A percentile compares a stretch with the other conserved stretches of the same genome.
These are phyloP conservation scores for Kurtzmaniella fragi DNA, from an alignment of 805 yeast genomes.

Conservation along the genomic window DNA sequence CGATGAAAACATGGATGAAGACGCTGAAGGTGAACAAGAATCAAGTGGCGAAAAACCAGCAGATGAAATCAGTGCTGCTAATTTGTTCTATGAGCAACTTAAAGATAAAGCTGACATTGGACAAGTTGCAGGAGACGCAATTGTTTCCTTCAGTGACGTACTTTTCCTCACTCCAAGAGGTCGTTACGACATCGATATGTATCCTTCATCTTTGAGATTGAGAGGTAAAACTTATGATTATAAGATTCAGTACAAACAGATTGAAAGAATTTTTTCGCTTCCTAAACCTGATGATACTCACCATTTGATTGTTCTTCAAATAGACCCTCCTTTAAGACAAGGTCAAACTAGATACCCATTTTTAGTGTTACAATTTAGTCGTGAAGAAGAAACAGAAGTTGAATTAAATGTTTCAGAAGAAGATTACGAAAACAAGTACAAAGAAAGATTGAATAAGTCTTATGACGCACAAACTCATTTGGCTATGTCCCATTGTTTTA, in stretches of 20 bases:
- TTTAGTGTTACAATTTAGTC: conserved; percentile 80
- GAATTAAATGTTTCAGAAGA: conserved; percentile 82
- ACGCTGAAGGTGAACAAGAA: conserved; percentile 15
- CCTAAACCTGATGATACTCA: conserved; percentile 95
- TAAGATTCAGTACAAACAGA: conserved; percentile 84
- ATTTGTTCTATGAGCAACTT: conserved; percentile 81
- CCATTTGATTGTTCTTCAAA: conserved; percentile 80
- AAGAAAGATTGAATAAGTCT: conserved; percentile 64
- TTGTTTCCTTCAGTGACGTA: conserved; percentile 87
- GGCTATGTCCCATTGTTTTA: conserved; percentile 82
- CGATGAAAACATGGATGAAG: conserved; percentile 19
- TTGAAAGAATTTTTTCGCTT: conserved; percentile 83
- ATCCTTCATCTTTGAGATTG: conserved; percentile 76
- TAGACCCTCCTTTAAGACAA: conserved; percentile 96
- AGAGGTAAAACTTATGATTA: conserved; percentile 98
- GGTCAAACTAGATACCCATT: conserved; percentile 97
- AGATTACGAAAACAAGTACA: conserved; percentile 71
- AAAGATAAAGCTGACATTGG: conserved; percentile 94
- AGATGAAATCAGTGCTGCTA: conserved; percentile 65
- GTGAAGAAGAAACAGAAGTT: conserved; percentile 87
- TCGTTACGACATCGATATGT: conserved; percentile 95
- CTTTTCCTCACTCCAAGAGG: conserved; percentile 97
- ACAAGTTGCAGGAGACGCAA: conserved; percentile 89
- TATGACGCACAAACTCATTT: conserved; percentile 83
- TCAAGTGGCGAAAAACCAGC: conserved; percentile 31